A percentile compares a stretch with the other conserved stretches of the same genome.
phyloP scores from a whole-genome alignment of 2,329 filamentous ascomycete species.

The Clonostachys rosea region DNA sequence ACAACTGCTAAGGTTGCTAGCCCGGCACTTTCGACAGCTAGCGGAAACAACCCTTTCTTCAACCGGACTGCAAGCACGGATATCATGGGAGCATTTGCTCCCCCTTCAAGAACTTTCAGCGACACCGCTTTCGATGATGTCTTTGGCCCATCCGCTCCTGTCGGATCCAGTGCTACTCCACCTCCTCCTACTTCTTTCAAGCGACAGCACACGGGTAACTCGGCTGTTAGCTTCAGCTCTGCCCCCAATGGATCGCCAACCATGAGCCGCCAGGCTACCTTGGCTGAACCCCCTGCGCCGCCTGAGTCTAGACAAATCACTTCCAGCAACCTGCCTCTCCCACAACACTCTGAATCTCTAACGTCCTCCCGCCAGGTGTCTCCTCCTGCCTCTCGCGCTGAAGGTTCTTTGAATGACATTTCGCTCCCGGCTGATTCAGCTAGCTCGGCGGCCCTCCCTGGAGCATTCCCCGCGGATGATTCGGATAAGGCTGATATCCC shows the following conservation, averaged over 20 bases:
- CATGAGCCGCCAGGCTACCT: constrained; percentile 57
- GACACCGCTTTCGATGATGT: constrained; percentile 81
- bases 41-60: constrained; percentile 94
- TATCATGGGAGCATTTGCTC: constrained; percentile 49
- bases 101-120: constrained; percentile 40
- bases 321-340: constrained; percentile 70
- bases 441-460: constrained; percentile 8
- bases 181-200: constrained; percentile 36
- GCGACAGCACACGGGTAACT: constrained; percentile 54
- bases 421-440: constrained; percentile 14
- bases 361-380: constrained; percentile 76
- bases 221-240: constrained; percentile 45
- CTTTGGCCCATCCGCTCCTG: constrained; percentile 66
- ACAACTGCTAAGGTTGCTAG: constrained; percentile 54
- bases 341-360: constrained; percentile 60
- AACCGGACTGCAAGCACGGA: constrained; percentile 61
- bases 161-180: constrained; percentile 33
- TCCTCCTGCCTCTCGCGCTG: constrained; percentile 56
- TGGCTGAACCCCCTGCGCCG: constrained; percentile 55
- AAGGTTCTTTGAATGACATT: constrained; percentile 34
- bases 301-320: constrained; percentile 74
- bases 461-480: constrained; percentile 28
- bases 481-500: constrained; percentile 13
- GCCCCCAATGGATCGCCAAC: constrained; percentile 55
- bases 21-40: constrained; percentile 63